Percentiles rank a stretch among this genome's conserved stretches.
Conservation (phyloP, 805 yeast genomes). For the Saturnispora mendoncae region DNA sequence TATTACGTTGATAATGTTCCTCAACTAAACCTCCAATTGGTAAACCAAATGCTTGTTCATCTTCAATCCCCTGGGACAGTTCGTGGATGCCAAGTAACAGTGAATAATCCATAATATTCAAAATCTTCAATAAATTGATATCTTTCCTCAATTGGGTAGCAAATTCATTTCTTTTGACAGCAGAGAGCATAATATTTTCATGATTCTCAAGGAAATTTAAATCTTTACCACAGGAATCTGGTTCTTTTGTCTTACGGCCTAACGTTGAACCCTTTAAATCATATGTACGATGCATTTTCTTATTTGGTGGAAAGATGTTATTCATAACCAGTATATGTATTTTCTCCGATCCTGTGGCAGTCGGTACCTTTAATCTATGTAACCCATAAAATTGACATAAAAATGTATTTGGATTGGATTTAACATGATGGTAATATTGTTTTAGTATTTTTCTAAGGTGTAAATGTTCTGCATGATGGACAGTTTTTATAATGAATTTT, state of each 20-base stretch:
- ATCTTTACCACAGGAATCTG: constrained; percentile 62
- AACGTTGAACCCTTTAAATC: constrained; percentile 91
- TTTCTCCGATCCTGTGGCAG: constrained; percentile 40
- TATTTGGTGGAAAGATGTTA: constrained; percentile 88
- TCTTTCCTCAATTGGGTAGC: constrained; percentile 67
- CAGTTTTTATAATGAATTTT: constrained; percentile 90
- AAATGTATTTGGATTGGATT: constrained; percentile 76
- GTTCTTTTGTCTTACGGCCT: constrained; percentile 53
- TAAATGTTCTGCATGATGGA: constrained; percentile 86
- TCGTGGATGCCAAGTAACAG: constrained; percentile 84
- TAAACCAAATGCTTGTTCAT: constrained; percentile 20
- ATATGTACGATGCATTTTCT: constrained; percentile 74
- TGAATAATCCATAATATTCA: constrained; percentile 95
- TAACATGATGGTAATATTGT: constrained; percentile 74
- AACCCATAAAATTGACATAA: constrained; percentile 94
- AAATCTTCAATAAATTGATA: constrained; percentile 56
- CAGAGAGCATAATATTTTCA: constrained; percentile 66
- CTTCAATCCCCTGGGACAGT: constrained; percentile 40
- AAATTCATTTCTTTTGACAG: constrained; percentile 50
- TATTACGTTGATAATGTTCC: constrained; percentile 13
- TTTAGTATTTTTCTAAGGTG: constrained; percentile 66
- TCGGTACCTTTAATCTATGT: constrained; percentile 86
- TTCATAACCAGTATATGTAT: constrained; percentile 95
- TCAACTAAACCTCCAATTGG: constrained; percentile 18
- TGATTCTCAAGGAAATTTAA: constrained; percentile 73